Conservation (phyloP, 2,329 filamentous ascomycete species). For the Aspergillaceae sp. region DNA sequence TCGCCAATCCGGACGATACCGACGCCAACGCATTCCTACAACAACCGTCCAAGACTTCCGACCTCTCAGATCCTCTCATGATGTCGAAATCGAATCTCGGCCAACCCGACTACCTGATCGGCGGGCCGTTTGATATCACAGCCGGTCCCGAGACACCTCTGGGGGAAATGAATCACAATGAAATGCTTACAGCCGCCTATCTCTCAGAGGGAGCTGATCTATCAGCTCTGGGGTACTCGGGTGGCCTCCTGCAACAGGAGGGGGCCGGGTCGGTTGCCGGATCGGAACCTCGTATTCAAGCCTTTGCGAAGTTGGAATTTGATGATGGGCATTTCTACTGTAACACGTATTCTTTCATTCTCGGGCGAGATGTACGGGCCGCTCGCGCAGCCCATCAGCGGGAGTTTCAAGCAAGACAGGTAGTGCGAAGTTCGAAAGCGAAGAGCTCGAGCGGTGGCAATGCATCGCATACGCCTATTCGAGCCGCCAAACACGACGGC, state of each 20-base stretch:
- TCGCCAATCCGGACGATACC: neutral
- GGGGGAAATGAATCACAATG: conserved; percentile 32
- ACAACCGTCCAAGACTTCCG: conserved; percentile 8
- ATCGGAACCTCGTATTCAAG: conserved; percentile 43
- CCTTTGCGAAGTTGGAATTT: conserved; percentile 57
- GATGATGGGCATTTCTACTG: conserved; percentile 59
- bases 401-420: conserved; percentile 36
- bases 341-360: conserved; percentile 53
- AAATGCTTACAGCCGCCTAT: conserved; percentile 32
- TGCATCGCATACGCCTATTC: conserved; percentile 37
- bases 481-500: conserved; percentile 34
- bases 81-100: conserved; percentile 24
- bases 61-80: conserved; percentile 27
- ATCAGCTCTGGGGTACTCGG: conserved; percentile 26
- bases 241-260: conserved; percentile 18
- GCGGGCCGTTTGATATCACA: conserved; percentile 26
- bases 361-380: conserved; percentile 53
- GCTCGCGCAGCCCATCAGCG: conserved; percentile 39
- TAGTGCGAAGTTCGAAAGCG: conserved; percentile 30
- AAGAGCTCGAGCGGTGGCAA: conserved; percentile 41
- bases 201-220: conserved; percentile 29
- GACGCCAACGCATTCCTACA: neutral
- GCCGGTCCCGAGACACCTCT: conserved; percentile 25
- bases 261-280: conserved; percentile 29
- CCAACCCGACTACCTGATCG: conserved; percentile 24